Evolutionary conservation across 2,329 filamentous ascomycete genomes (phyloP).

Genomic region (Fusarium pseudograminearum): DNA sequence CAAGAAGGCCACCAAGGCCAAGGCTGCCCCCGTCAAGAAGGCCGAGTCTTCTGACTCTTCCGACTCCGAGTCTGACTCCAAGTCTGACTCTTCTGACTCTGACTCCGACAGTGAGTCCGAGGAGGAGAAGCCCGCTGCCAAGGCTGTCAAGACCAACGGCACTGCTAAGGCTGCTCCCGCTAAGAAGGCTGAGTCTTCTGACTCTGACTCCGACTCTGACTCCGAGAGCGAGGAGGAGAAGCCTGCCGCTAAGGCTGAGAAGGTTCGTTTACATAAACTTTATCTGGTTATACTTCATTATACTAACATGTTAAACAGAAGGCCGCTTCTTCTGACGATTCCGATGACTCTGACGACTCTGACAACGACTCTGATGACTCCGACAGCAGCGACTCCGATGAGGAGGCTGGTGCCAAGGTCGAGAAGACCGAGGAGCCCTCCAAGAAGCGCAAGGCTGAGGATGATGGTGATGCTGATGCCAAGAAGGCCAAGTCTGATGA

Average conservation of each 20-base stretch:
- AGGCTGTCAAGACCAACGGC: conserved; percentile 48
- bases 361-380: conserved; percentile 50
- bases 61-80: conserved; percentile 51
- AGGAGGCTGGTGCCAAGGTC: conserved; percentile 53
- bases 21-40: conserved; percentile 50
- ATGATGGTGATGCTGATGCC: conserved; percentile 60
- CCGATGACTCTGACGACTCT: conserved; percentile 51
- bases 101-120: conserved; percentile 52
- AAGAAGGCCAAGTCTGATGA: conserved; percentile 77
- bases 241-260: conserved; percentile 46
- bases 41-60: conserved; percentile 48
- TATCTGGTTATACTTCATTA: neutral
- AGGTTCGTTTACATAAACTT: conserved; percentile 45
- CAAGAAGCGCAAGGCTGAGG: conserved; percentile 64
- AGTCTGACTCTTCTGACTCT: conserved; percentile 50
- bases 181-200: conserved; percentile 46
- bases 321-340: conserved; percentile 49
- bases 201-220: conserved; percentile 54
- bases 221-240: conserved; percentile 55
- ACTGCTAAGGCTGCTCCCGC: conserved; percentile 43
- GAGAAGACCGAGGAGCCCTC: conserved; percentile 56
- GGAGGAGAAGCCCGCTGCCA: conserved; percentile 52
- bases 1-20: conserved; percentile 54
- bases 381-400: conserved; percentile 52
- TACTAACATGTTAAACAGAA: conserved; percentile 44